Conservation (phyloP, 345 rosid genomes). For the Durio zibethinus region DNA sequence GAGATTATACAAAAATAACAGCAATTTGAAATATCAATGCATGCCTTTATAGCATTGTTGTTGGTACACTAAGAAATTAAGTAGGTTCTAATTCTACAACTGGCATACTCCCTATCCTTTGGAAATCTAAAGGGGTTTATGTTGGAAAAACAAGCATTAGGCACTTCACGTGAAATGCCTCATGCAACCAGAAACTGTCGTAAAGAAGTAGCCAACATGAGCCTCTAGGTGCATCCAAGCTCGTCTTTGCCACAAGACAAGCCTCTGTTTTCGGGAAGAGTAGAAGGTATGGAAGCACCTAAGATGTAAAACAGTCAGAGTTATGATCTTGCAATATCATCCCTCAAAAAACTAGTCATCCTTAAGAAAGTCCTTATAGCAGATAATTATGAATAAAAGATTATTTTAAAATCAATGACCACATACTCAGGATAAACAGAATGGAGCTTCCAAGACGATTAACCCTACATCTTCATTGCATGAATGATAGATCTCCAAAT, state of each 20-base stretch:
- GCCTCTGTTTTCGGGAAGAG: background rate
- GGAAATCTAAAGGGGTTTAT: background rate
- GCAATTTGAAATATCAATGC: background rate
- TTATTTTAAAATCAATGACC: conserved; percentile 12
- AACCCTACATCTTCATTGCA: conserved; percentile 13
- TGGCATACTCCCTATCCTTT: conserved; percentile 3
- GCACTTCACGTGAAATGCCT: background rate
- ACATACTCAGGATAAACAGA: conserved; percentile 8
- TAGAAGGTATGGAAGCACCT: background rate
- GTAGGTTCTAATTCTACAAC: background rate
- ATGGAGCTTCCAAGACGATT: conserved; percentile 16
- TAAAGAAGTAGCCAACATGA: background rate
- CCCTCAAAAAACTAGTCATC: conserved; percentile 9
- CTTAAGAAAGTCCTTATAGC: conserved; percentile 1
- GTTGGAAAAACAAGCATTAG: background rate
- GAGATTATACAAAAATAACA: background rate
- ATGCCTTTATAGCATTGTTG: background rate
- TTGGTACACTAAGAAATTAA: background rate
- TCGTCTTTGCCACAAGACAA: background rate
- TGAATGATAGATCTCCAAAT: conserved; percentile 1
- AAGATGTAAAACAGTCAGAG: background rate
- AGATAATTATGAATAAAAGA: conserved; percentile 18
- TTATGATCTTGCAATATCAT: background rate
- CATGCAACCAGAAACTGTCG: background rate
- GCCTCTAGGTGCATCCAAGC: background rate